A percentile compares a stretch with the other conserved stretches of the same genome.
These are phyloP conservation scores for Aphanocladium album DNA, from an alignment of 2,329 filamentous ascomycete species.

Conservation along the genomic window DNA sequence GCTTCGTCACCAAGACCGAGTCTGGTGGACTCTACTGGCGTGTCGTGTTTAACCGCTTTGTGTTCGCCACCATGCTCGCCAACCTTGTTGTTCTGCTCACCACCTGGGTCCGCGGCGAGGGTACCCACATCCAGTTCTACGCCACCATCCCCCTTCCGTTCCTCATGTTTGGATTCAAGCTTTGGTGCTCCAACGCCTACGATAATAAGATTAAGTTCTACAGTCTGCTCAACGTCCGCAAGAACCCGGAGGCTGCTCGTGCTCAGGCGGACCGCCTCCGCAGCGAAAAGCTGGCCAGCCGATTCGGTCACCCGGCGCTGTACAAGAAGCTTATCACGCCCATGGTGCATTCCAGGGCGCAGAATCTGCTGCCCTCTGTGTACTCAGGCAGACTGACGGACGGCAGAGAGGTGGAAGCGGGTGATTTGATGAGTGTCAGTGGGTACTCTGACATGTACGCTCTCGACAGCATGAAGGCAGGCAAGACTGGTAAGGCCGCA, in stretches of 20 bases:
- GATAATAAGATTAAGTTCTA: constrained; percentile 80
- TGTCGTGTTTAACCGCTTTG: constrained; percentile 83
- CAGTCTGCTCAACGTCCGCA: constrained; percentile 56
- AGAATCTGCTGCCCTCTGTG: constrained; percentile 78
- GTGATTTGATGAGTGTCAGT: constrained; percentile 53
- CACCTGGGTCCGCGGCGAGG: constrained; percentile 64
- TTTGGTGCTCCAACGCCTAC: constrained; percentile 71
- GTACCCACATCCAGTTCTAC: constrained; percentile 55
- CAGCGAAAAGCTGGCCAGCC: constrained; percentile 65
- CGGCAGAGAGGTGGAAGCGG: constrained; percentile 53
- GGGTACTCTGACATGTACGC: constrained; percentile 79
- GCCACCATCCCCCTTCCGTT: constrained; percentile 70
- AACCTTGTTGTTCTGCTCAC: constrained; percentile 75
- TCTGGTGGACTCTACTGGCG: constrained; percentile 93
- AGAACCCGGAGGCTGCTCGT: constrained; percentile 39
- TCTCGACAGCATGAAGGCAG: constrained; percentile 69
- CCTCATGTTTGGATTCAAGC: constrained; percentile 76
- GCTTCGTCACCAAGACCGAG: constrained; percentile 95
- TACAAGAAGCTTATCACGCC: constrained; percentile 87
- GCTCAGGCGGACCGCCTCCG: constrained; percentile 50
- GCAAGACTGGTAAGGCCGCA: constrained; percentile 42
- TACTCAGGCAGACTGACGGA: constrained; percentile 77
- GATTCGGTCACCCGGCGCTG: constrained; percentile 86
- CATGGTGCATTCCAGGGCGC: constrained; percentile 90
- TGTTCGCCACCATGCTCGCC: constrained; percentile 74